Evolutionary conservation across 768 basidiomycete species (phyloP), one percentile per base, ranked within the genome.

Genomic region (Auricularia auricula-judae): DNA sequence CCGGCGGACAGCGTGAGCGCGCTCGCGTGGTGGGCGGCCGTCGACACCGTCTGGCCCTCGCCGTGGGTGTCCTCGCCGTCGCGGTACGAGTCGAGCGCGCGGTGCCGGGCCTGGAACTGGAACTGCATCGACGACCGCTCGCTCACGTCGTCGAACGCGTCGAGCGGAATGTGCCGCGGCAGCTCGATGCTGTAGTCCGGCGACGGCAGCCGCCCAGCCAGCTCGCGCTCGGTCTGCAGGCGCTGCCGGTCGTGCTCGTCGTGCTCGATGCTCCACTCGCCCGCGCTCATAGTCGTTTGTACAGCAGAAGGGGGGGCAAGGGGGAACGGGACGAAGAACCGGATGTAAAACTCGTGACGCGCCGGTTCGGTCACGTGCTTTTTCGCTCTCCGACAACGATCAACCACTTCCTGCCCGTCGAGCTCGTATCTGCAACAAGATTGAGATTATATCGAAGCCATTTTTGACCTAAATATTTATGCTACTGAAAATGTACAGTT

Each of bases 1-100:
- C 94, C 93, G 3, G 92, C 91, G 62, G 83, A 89, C 18, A 97
- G 80, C 0, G 94, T 96, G 62, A 96, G 78, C 2, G 85, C 91
- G 67, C 88, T 91, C 33, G 91, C 93, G 74, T 97, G 94, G 74
- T 97, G 94, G 1, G 87, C 91, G 8, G 84, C 85, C 0, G 93
- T 95, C 0, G 91, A 93, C 65, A 91, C 74, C 0, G 88, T 89
- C 65, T 86, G 84, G 23, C 82, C 85, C 47, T 80, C 82, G 2
- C 67, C 72, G 34, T n/a, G 56, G 11, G 56, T 29, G 34, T 59
- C 56, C 11, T 59, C 56, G 56, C 56, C 56, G 34, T 59, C 56
- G 56, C 56, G 56, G 29, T 59, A 23, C 56, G 56, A 59, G 34
- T 33, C 14, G 7, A 59, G 56, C 29, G 14, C 56, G 29, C 56